These are phyloP conservation scores for Tardiomyces blankii DNA, from an alignment of 1,139 yeast genomes.

Conservation along the genomic window DNA sequence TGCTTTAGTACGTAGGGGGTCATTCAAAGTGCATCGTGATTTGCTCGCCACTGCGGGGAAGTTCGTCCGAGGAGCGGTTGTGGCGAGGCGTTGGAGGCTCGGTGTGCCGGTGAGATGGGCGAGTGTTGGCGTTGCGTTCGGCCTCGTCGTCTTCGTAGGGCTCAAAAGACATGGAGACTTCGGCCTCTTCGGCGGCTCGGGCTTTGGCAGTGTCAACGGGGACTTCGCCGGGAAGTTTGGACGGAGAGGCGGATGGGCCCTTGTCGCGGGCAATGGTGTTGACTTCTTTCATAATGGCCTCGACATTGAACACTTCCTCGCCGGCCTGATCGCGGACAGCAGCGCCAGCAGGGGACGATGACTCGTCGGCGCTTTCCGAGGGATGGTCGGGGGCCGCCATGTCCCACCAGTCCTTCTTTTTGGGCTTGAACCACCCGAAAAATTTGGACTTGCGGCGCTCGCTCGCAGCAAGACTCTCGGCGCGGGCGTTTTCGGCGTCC, in stretches of 20 bases:
- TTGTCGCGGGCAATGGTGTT: conserved; percentile 10
- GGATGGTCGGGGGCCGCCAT: conserved; percentile 33
- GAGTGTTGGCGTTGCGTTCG: not conserved
- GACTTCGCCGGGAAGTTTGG: not conserved
- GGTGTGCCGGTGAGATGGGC: no score
- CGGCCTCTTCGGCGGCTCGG: not conserved
- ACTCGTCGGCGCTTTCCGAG: not conserved
- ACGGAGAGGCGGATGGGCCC: not conserved
- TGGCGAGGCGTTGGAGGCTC: no score
- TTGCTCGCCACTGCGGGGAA: not conserved
- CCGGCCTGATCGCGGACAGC: not conserved
- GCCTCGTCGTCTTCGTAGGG: not conserved
- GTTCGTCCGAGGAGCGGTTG: not conserved
- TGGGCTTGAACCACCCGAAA: conserved; percentile 64
- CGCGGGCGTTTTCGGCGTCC: conserved; percentile 17
- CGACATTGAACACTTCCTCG: conserved; percentile 24
- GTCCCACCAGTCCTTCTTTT: conserved; percentile 85
- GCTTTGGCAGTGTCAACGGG: not conserved
- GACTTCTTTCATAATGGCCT: conserved; percentile 26
- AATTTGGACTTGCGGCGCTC: conserved; percentile 22
- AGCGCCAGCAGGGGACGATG: not conserved
- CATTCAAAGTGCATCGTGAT: not conserved
- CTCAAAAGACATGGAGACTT: not conserved
- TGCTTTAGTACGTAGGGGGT: not conserved
- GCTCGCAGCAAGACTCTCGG: not conserved